phyloP scores from a whole-genome alignment of 2,329 filamentous ascomycete species.

The Cladosporium phlei region DNA sequence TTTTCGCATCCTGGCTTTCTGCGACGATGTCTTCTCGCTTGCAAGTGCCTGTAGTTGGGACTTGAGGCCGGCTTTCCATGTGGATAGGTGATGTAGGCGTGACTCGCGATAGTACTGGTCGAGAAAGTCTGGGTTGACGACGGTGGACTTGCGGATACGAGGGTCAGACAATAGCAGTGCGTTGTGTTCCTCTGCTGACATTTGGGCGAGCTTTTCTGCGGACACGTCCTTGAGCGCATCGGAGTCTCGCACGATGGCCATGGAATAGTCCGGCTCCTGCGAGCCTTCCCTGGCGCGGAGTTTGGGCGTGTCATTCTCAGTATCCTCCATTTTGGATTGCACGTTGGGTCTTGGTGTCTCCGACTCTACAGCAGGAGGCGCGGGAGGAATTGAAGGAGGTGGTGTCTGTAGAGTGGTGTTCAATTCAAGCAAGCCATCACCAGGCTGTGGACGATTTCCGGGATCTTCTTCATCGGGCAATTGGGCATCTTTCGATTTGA shows the following conservation, averaged over 20 bases:
- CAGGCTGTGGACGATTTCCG: slow-evolving; percentile 12
- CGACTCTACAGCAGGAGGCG: background rate
- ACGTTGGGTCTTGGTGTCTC: background rate
- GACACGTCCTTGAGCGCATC: slow-evolving; percentile 25
- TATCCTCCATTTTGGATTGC: background rate
- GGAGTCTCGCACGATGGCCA: slow-evolving; percentile 29
- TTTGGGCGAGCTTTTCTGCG: slow-evolving; percentile 35
- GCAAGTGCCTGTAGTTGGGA: slow-evolving; percentile 78
- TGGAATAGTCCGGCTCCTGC: slow-evolving; percentile 31
- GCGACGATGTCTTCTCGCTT: slow-evolving; percentile 58
- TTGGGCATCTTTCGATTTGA: slow-evolving; percentile 7
- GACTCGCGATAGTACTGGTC: slow-evolving; percentile 95
- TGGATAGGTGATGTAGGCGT: slow-evolving; percentile 86
- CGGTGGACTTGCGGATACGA: slow-evolving; percentile 79
- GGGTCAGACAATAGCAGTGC: slow-evolving; percentile 78
- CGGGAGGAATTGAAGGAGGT: slow-evolving; percentile 18
- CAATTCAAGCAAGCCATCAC: slow-evolving; percentile 12
- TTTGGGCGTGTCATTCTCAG: background rate
- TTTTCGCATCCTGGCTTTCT: slow-evolving; percentile 49
- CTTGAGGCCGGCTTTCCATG: slow-evolving; percentile 95
- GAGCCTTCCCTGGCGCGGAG: slow-evolving; percentile 26
- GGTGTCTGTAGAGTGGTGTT: slow-evolving; percentile 19
- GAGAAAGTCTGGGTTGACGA: slow-evolving; percentile 87
- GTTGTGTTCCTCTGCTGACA: slow-evolving; percentile 93
- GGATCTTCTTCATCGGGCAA: slow-evolving; percentile 1